A percentile compares a stretch with the other conserved stretches of the same genome.
Conservation (phyloP, 805 yeast genomes). For the Metschnikowia santaceciliae region DNA sequence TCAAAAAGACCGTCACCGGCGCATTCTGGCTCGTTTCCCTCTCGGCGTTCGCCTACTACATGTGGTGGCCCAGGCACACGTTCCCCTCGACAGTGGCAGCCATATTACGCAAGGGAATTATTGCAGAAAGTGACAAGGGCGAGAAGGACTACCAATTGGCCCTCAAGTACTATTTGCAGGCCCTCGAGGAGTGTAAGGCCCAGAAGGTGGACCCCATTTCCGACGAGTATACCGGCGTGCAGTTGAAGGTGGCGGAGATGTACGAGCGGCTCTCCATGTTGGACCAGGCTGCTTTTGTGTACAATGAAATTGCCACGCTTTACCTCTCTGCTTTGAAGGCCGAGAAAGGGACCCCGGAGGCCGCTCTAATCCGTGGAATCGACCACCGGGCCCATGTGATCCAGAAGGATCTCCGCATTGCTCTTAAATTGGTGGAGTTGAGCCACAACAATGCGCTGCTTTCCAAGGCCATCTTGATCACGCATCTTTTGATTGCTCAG, state of each 20-base stretch:
- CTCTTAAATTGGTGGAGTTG: slow-evolving; percentile 62
- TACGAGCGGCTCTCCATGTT: slow-evolving; percentile 62
- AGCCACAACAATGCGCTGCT: slow-evolving; percentile 44
- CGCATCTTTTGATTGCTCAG: slow-evolving; percentile 64
- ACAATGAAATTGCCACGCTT: slow-evolving; percentile 60
- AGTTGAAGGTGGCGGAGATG: slow-evolving; percentile 83
- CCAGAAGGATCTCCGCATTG: slow-evolving; percentile 66
- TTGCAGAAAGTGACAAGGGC: slow-evolving; percentile 76
- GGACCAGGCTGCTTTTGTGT: slow-evolving; percentile 63
- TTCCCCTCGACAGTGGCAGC: slow-evolving; percentile 69
- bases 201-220: slow-evolving; percentile 53
- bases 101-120: slow-evolving; percentile 65
- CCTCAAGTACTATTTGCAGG: slow-evolving; percentile 66
- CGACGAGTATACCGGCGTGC: slow-evolving; percentile 88
- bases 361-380: slow-evolving; percentile 19
- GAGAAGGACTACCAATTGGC: slow-evolving; percentile 65
- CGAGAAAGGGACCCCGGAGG: slow-evolving; percentile 25
- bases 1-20: slow-evolving; percentile 11
- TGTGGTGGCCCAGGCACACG: slow-evolving; percentile 65
- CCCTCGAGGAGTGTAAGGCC: slow-evolving; percentile 58
- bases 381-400: slow-evolving; percentile 53
- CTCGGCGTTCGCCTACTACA: slow-evolving; percentile 31
- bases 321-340: slow-evolving; percentile 51
- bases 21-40: slow-evolving; percentile 16
- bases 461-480: slow-evolving; percentile 54